Evolutionary conservation across 176 grass and related monocot species (phyloP), one percentile per base, ranked within the genome.

Genomic region (Bonia amplexicaulis): DNA sequence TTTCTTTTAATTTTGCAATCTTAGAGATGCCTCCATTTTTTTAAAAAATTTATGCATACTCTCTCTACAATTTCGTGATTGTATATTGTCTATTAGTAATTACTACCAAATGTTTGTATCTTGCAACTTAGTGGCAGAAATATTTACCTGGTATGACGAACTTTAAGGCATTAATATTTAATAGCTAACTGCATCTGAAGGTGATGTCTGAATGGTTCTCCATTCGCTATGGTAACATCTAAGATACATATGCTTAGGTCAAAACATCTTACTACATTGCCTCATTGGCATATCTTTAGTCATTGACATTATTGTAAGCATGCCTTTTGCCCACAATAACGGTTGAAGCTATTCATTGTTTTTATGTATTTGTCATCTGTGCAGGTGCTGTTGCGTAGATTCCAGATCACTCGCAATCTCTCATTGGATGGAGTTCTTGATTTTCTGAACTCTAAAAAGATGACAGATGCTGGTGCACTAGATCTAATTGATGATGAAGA

Each of bases 341-440:
- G 74, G 9, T 81, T 5, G 15, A 20, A 51, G 45, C 42, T 27
- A 66, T 71, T 62, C 9, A 33, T 26, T 81, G 7, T 22, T n/a
- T 81, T 88, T 22, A 27, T 64, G 29, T 71, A 40, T 83, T 69
- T 63, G 7, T 74, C 53, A 85, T 33, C 66, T 87, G 27, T 65
- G 82, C 81, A 99, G 96, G 93, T 99, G 76, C 45, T 99, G 25
- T 65, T 99, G 74, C 88, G 87, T 71, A 96, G 91, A 85, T 99
- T 99, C 81, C 96, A 95, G 85, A 92, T 94, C 85, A 99, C 96
- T 84, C 88, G 92, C 78, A 99, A 99, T 87, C 91, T 99, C 54
- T 96, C 96, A 9, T 84, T 99, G 73, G 96, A 99, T 73, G 96
- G 96, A 52, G 93, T 96, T 66, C 93, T 99, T 81, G 96, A 99